Evolutionary conservation across 2,329 filamentous ascomycete genomes (phyloP).

Genomic region (Claviceps pusilla): DNA sequence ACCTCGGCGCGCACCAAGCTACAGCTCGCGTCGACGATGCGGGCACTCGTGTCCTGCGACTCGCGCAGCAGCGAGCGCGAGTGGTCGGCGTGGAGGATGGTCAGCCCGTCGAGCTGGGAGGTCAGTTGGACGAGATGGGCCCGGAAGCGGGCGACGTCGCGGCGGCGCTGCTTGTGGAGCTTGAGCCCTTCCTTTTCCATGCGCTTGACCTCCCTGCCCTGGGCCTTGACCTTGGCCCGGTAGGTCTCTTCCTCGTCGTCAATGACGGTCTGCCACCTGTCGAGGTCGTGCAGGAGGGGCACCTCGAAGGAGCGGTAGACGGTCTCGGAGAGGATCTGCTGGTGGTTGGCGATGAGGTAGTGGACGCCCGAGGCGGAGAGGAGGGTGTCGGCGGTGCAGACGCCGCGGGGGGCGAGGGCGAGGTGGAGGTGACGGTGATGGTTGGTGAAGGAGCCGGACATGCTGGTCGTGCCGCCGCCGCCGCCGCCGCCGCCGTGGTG

Average conservation of each 20-base stretch:
- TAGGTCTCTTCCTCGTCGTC: constrained; percentile 51
- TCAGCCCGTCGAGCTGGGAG: constrained; percentile 45
- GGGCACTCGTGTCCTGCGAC: constrained; percentile 47
- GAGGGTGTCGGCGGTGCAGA: constrained; percentile 48
- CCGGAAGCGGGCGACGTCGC: constrained; percentile 47
- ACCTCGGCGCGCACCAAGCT: constrained; percentile 53
- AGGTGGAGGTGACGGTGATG: background rate
- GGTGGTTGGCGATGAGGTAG: constrained; percentile 53
- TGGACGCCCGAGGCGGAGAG: constrained; percentile 49
- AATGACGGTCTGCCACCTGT: constrained; percentile 47
- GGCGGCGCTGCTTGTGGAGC: constrained; percentile 42
- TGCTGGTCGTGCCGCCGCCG: constrained; percentile 17
- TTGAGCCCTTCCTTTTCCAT: constrained; percentile 51
- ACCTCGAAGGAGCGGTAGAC: constrained; percentile 56
- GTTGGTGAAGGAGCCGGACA: constrained; percentile 34
- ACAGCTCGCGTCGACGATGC: constrained; percentile 49
- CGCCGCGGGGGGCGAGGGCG: constrained; percentile 16
- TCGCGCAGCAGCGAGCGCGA: constrained; percentile 44
- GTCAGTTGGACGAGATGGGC: constrained; percentile 51
- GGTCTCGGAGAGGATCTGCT: constrained; percentile 54
- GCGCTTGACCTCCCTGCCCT: constrained; percentile 44
- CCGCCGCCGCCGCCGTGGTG: constrained; percentile 3
- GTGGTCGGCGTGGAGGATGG: constrained; percentile 44
- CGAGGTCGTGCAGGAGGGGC: constrained; percentile 52
- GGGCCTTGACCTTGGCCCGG: constrained; percentile 36